phyloP scores from a whole-genome alignment of 345 rosid species.

The Pseudoturritis turrita region DNA sequence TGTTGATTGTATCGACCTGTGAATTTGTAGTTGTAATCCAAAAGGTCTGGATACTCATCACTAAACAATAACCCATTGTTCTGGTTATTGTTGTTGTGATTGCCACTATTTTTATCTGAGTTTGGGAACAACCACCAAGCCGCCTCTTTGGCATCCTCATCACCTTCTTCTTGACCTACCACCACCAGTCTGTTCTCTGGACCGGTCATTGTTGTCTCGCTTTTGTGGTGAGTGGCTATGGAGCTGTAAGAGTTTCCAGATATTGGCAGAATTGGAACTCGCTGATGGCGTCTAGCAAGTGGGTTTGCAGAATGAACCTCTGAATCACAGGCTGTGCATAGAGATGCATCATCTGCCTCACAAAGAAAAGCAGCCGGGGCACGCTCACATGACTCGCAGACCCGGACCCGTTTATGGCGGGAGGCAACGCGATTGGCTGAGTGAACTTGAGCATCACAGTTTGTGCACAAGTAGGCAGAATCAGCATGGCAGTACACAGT shows the following conservation, averaged over 20 bases:
- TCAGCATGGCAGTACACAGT: conserved; percentile 86
- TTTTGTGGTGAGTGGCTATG: conserved; percentile 23
- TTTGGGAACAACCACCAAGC: conserved; percentile 66
- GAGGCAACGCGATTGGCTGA: conserved; percentile 86
- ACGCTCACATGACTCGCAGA: conserved; percentile 82
- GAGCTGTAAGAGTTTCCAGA: conserved; percentile 37
- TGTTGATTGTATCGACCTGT: conserved; percentile 37
- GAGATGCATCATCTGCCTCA: conserved; percentile 87
- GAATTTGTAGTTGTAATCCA: conserved; percentile 57
- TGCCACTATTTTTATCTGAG: conserved; percentile 38
- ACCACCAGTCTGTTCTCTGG: conserved; percentile 31
- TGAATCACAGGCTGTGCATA: conserved; percentile 71
- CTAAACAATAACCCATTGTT: conserved; percentile 42
- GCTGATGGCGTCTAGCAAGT: conserved; percentile 89
- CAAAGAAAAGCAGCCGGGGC: conserved; percentile 85
- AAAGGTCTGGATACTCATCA: conserved; percentile 65
- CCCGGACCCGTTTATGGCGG: conserved; percentile 76
- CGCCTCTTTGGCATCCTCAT: conserved; percentile 64
- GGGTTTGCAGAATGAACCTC: conserved; percentile 92
- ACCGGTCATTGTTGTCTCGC: conserved; percentile 10
- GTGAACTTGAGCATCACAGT: conserved; percentile 73
- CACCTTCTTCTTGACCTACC: conserved; percentile 33
- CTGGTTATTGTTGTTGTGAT: conserved; percentile 27
- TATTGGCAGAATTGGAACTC: conserved; percentile 65
- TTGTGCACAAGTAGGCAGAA: conserved; percentile 67